phyloP scores from a whole-genome alignment of 2,329 filamentous ascomycete species.

The Claviceps pazoutovae region DNA sequence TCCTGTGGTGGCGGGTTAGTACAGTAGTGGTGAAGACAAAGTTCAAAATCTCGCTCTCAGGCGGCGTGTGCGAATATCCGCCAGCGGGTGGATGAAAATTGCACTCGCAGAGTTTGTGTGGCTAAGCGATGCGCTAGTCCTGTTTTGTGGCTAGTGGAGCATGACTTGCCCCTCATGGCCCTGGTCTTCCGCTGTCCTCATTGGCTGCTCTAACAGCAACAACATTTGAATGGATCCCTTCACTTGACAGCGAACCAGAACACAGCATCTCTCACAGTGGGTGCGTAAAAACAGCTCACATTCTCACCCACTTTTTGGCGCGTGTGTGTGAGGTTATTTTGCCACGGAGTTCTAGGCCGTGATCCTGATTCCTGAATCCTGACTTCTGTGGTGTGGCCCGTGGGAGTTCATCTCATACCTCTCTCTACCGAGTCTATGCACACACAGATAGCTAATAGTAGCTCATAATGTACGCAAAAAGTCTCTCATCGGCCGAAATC shows the following conservation, averaged over 20 bases:
- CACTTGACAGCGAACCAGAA: neutral
- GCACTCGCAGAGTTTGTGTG: constrained; percentile 22
- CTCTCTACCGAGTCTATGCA: no score
- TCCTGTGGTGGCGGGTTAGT: constrained; percentile 25
- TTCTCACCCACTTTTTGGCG: no score
- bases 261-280: neutral
- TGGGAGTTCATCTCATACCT: no score
- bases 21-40: constrained; percentile 13
- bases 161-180: constrained; percentile 20
- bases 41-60: constrained; percentile 17
- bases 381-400: no score
- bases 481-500: neutral
- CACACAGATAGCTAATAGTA: no score
- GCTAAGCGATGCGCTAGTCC: constrained; percentile 23
- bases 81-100: constrained; percentile 21
- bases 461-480: no score
- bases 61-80: constrained; percentile 9
- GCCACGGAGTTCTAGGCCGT: no score
- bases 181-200: constrained; percentile 4
- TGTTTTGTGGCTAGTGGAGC: constrained; percentile 11
- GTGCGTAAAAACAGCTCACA: no score
- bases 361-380: no score
- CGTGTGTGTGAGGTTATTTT: neutral
- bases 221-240: neutral
- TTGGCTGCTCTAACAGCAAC: neutral